Percentiles rank a stretch among this genome's conserved stretches.
These are phyloP conservation scores for Oryza australiensis DNA, from an alignment of 176 grass and related monocot genomes.

Conservation along the genomic window DNA sequence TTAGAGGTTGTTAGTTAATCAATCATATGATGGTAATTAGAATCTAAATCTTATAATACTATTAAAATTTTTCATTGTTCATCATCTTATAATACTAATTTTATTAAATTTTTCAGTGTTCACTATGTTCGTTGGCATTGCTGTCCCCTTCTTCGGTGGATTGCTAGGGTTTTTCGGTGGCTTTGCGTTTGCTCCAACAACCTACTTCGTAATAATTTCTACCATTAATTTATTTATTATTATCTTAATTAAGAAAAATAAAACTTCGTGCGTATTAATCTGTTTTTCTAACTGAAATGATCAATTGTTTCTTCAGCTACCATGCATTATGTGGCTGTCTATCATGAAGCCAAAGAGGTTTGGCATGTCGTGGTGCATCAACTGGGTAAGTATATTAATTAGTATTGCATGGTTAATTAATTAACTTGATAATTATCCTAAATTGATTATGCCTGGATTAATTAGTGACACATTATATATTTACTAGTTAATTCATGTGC, in stretches of 20 bases:
- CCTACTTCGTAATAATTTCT: slow-evolving; percentile 52
- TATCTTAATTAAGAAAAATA: background rate
- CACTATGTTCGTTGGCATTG: slow-evolving; percentile 42
- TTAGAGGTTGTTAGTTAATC: no score
- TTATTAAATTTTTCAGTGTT: slow-evolving; percentile 22
- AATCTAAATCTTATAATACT: background rate
- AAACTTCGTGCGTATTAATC: background rate
- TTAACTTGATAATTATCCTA: background rate
- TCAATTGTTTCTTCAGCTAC: no score
- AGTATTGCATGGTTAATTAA: background rate
- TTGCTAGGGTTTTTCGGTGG: slow-evolving; percentile 67
- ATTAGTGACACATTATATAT: background rate
- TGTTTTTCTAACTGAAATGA: background rate
- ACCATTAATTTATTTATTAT: background rate
- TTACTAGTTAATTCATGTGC: background rate
- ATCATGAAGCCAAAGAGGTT: slow-evolving; percentile 60
- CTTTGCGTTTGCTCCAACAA: slow-evolving; percentile 50
- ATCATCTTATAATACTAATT: background rate
- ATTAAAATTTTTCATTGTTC: slow-evolving; percentile 14
- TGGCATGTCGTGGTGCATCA: slow-evolving; percentile 60
- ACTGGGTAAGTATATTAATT: slow-evolving; percentile 49
- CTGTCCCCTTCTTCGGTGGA: slow-evolving; percentile 52
- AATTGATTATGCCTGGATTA: background rate
- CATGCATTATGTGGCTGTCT: slow-evolving; percentile 49
- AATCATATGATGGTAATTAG: background rate